Evolutionary conservation across 257 asterid genomes (phyloP).

Genomic region (Orobanche coerulescens): DNA sequence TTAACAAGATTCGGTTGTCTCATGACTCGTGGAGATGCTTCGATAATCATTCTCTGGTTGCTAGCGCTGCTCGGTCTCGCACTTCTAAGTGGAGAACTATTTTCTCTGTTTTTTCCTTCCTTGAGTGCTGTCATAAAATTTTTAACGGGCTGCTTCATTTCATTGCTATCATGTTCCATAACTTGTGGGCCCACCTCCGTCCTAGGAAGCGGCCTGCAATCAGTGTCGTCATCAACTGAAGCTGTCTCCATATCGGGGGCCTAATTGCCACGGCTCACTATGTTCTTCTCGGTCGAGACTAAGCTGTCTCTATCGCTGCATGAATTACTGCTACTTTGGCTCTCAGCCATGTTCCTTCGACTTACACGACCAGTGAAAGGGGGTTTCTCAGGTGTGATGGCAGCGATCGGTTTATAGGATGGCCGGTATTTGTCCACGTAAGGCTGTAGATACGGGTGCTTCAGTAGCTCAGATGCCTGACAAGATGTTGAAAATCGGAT

Average conservation of each 20-base stretch:
- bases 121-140: slow-evolving; percentile 63
- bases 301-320: slow-evolving; percentile 69
- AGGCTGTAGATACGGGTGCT: slow-evolving; percentile 63
- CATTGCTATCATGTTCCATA: slow-evolving; percentile 8
- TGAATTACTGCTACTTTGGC: slow-evolving; percentile 72
- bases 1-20: slow-evolving; percentile 28
- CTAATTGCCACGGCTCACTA: slow-evolving; percentile 27
- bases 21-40: slow-evolving; percentile 43
- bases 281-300: slow-evolving; percentile 35
- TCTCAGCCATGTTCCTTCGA: slow-evolving; percentile 48
- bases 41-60: slow-evolving; percentile 30
- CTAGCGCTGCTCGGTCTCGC: slow-evolving; percentile 27
- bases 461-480: slow-evolving; percentile 79
- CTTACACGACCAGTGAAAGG: slow-evolving; percentile 20
- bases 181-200: slow-evolving; percentile 14
- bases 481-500: slow-evolving; percentile 16
- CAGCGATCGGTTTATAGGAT: slow-evolving; percentile 24
- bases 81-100: slow-evolving; percentile 54
- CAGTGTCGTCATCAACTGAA: slow-evolving; percentile 32
- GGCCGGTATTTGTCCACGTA: slow-evolving; percentile 58
- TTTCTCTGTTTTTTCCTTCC: slow-evolving; percentile 67
- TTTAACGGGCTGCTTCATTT: slow-evolving; percentile 59
- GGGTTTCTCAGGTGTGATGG: slow-evolving; percentile 32
- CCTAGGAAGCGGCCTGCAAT: slow-evolving; percentile 23
- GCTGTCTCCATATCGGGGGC: slow-evolving; percentile 24